Percentiles rank a stretch among this genome's conserved stretches.
Evolutionary conservation across 441 rosid genomes (phyloP).

Genomic region (Adansonia grandidieri): DNA sequence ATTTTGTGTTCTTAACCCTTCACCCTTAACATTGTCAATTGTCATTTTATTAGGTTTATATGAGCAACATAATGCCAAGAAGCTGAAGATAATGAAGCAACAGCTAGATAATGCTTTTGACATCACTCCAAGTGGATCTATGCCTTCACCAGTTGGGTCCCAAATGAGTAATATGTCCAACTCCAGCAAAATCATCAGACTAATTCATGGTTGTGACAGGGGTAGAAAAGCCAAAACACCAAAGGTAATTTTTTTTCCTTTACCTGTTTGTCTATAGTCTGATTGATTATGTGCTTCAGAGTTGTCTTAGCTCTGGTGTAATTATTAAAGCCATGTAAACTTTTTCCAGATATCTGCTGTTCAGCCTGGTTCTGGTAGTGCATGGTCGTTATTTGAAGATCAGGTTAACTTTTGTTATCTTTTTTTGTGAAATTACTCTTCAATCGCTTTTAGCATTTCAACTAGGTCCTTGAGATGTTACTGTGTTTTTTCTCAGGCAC

Average conservation of each 20-base stretch:
- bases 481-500: slow-evolving; percentile 64
- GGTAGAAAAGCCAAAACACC: slow-evolving; percentile 73
- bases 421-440: slow-evolving; percentile 20
- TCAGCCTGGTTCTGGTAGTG: slow-evolving; percentile 80
- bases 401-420: slow-evolving; percentile 57
- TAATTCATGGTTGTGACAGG: slow-evolving; percentile 69
- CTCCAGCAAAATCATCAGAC: slow-evolving; percentile 73
- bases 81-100: slow-evolving; percentile 79
- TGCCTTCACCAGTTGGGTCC: slow-evolving; percentile 88
- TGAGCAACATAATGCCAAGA: slow-evolving; percentile 73
- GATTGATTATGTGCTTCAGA: slow-evolving; percentile 25
- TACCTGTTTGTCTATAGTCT: slow-evolving; percentile 24
- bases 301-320: slow-evolving; percentile 25
- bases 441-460: slow-evolving; percentile 22
- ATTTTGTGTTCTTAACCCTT: slow-evolving; percentile 8
- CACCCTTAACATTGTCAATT: slow-evolving; percentile 31
- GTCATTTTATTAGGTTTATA: slow-evolving; percentile 58
- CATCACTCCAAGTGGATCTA: slow-evolving; percentile 58
- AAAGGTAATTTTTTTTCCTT: slow-evolving; percentile 60
- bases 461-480: slow-evolving; percentile 25
- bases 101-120: slow-evolving; percentile 63
- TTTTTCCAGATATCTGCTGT: slow-evolving; percentile 67
- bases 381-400: slow-evolving; percentile 95
- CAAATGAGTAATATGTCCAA: slow-evolving; percentile 96
- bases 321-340: slow-evolving; percentile 30